Base-by-base conservation (phyloP, 73 alveolate species). In the Chromera velia region DNA sequence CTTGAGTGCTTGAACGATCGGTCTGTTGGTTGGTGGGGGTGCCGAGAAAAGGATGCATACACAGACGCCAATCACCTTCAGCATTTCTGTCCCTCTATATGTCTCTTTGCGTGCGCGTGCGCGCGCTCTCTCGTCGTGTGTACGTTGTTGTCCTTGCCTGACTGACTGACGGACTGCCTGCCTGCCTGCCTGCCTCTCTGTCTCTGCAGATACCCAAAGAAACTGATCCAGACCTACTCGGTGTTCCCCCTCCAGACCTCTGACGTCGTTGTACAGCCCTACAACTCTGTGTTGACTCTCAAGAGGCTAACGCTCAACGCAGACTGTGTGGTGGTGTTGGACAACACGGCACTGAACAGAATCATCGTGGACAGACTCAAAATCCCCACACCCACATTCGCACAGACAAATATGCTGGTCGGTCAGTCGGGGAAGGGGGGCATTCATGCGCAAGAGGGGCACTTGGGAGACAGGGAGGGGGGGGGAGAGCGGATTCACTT, bases 241-340 rank as follows among this genome's bases (percentile, higher is more conserved):
- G 98, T 95, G 24, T 96, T 96, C 87, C 99, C 98, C 13, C 86
- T 86, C 75, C 88, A 88, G 83, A 81, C 96, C 32, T 82, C 92
- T 33, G 99, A 96, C 90, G 99, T 96, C 34, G 99, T 96, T 28
- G 98, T 93, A 47, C 93, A 93, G 81, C 99, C 99, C 17, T 96
- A 96, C 87, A 96, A 96, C 82, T 90, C 93, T 28, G 82, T 88
- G 46, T 75, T 81, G 71, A 82, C 85, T 63, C 81, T 76, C 73
- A 84, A 75, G 34, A 75, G 87, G 34, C 82, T 76, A 45, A 76
- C 81, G 13, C 81, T 84, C 69, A 75, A 76, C 81, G 67, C 83
- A 73, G 99, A 96, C 87, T 94, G 98, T 70, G 98, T 94, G 66
- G 98, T 96, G 34, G 98, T 95, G 64, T 81, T 96, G 71, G 99